A percentile compares a stretch with the other conserved stretches of the same genome.
Evolutionary conservation across 2,329 filamentous ascomycete species (phyloP).

Genomic region (Penicillium sp.): DNA sequence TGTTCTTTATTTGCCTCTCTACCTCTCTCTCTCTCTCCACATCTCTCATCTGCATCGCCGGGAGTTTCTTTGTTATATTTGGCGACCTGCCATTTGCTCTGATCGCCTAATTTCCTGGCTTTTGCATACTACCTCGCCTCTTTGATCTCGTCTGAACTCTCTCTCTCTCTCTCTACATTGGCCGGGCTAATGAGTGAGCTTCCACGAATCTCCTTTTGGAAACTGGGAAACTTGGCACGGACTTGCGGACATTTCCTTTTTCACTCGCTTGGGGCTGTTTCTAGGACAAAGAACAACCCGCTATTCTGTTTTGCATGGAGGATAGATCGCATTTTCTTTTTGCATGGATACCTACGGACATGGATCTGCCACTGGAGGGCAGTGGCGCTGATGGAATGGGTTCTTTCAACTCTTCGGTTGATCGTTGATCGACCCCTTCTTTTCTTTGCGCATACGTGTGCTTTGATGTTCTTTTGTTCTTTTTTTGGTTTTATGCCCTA

Average conservation of each 20-base stretch:
- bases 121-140: background rate
- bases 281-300: conserved; percentile 2
- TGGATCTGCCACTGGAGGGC: conserved; percentile 26
- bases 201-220: background rate
- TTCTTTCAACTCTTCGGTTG: conserved; percentile 11
- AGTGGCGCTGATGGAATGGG: conserved; percentile 22
- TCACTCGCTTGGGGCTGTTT: conserved; percentile 3
- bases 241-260: background rate
- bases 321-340: conserved; percentile 17
- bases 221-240: background rate
- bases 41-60: conserved; percentile 29
- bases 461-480: conserved; percentile 1
- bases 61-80: conserved; percentile 30
- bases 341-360: conserved; percentile 25
- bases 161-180: background rate
- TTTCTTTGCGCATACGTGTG: conserved; percentile 16
- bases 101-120: background rate
- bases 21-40: conserved; percentile 8
- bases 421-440: conserved; percentile 17
- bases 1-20: background rate
- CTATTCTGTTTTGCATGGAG: conserved; percentile 14
- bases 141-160: background rate
- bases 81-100: conserved; percentile 17
- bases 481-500: conserved; percentile 4
- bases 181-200: conserved; percentile 3